phyloP scores from a whole-genome alignment of 345 rosid species.

The Melaleuca quinquenervia region DNA sequence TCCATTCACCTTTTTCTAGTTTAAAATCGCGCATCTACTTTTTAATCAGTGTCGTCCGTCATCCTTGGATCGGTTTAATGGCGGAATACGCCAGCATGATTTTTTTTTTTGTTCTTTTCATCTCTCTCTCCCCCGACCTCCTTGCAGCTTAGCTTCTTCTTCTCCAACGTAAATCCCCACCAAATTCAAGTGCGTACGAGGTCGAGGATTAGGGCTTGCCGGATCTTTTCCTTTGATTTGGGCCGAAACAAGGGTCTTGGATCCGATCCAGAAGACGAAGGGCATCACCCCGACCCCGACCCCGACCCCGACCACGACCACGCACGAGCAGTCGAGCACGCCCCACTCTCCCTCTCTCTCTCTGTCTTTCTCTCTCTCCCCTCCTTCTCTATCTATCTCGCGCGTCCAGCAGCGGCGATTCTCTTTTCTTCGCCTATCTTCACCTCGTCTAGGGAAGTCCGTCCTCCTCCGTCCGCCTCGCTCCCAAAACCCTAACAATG shows the following conservation, averaged over 20 bases:
- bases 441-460: background rate
- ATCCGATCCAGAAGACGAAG: background rate
- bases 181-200: background rate
- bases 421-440: background rate
- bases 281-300: background rate
- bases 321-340: background rate
- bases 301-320: too few species aligned
- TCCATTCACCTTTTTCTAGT: too few species aligned
- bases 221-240: background rate
- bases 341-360: background rate
- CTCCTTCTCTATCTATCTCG: background rate
- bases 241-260: background rate
- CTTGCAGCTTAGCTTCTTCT: background rate
- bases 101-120: background rate
- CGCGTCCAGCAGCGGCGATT: background rate
- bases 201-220: background rate
- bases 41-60: background rate
- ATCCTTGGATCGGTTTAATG: background rate
- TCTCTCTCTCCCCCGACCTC: background rate
- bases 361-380: background rate
- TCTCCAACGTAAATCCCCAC: background rate
- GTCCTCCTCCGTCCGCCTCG: background rate
- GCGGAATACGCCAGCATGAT: background rate
- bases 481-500: conserved; percentile 32
- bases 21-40: background rate